Conservation (phyloP, 371 early-diverging fungal genomes). For the Mucor piriformis region DNA sequence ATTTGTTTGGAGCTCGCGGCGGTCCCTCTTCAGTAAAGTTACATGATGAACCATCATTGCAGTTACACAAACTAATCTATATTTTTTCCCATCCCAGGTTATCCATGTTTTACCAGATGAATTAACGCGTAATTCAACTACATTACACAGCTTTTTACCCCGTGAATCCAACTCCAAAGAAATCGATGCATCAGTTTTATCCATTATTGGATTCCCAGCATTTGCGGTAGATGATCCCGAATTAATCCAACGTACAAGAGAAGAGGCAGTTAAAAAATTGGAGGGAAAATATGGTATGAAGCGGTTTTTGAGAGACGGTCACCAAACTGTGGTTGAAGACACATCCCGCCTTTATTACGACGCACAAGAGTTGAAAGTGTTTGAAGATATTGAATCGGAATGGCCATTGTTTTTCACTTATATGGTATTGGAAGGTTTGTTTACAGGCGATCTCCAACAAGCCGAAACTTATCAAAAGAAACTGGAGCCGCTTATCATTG, state of each 20-base stretch:
- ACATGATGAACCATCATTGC: not conserved
- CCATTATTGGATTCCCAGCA: slow-evolving; percentile 88
- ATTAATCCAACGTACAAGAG: slow-evolving; percentile 66
- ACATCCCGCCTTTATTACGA: slow-evolving; percentile 80
- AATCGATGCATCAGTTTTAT: slow-evolving; percentile 84
- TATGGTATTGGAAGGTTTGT: slow-evolving; percentile 82
- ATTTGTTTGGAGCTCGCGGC: slow-evolving; percentile 84
- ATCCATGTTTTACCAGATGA: slow-evolving; percentile 89
- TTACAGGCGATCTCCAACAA: slow-evolving; percentile 68
- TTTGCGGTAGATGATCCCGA: slow-evolving; percentile 81
- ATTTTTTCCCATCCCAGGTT: slow-evolving; percentile 40
- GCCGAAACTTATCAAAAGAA: slow-evolving; percentile 73
- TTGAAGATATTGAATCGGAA: slow-evolving; percentile 88
- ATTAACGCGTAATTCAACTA: slow-evolving; percentile 83
- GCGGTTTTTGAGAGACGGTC: slow-evolving; percentile 89
- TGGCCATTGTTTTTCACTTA: slow-evolving; percentile 95
- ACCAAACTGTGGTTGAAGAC: slow-evolving; percentile 86
- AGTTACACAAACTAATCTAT: not conserved
- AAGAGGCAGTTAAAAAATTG: slow-evolving; percentile 81
- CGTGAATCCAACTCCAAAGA: slow-evolving; percentile 90
- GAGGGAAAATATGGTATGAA: slow-evolving; percentile 87
- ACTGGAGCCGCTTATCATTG: slow-evolving; percentile 72
- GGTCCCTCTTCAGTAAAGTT: slow-evolving; percentile 73
- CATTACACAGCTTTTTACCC: slow-evolving; percentile 82
- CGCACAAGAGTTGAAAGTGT: slow-evolving; percentile 82